Evolutionary conservation across 768 basidiomycete genomes (phyloP).

Genomic region (Amanita brunnescens): DNA sequence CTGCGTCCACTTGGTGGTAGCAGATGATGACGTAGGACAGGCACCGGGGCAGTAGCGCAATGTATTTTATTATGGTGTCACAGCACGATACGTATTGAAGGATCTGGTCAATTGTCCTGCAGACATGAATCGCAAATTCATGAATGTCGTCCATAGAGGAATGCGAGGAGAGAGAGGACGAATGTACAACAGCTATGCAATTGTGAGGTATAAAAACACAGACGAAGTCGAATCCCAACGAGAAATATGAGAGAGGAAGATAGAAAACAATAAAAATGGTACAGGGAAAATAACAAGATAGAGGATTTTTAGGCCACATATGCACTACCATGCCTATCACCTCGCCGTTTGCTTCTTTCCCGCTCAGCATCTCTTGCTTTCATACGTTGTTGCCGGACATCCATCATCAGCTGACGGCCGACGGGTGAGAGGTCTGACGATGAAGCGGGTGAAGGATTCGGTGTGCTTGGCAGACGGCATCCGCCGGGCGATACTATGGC

Average conservation of each 20-base stretch:
- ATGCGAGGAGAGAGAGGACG: neutral
- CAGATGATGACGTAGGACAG: too few species aligned
- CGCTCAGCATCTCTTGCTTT: constrained; percentile 29
- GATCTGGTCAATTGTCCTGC: neutral
- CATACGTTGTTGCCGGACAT: constrained; percentile 42
- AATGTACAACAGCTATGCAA: constrained; percentile 5
- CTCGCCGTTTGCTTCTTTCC: constrained; percentile 13
- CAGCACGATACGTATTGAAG: neutral
- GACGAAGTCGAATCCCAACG: neutral
- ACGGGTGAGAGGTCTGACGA: constrained; percentile 70
- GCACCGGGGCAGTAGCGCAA: too few species aligned
- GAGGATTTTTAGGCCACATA: constrained; percentile 4
- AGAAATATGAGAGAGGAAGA: neutral
- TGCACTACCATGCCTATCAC: constrained; percentile 3
- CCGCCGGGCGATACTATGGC: constrained; percentile 31
- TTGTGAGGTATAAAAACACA: constrained; percentile 3
- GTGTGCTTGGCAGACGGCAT: constrained; percentile 37
- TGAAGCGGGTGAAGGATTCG: constrained; percentile 50
- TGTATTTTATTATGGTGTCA: neutral
- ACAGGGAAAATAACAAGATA: neutral
- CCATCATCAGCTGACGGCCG: constrained; percentile 58
- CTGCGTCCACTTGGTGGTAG: too few species aligned
- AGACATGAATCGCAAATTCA: neutral
- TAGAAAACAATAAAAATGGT: neutral
- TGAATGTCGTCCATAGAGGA: constrained; percentile 2